Evolutionary conservation across 1,139 yeast genomes (phyloP).

Genomic region (Saccharomyces hybrid): DNA sequence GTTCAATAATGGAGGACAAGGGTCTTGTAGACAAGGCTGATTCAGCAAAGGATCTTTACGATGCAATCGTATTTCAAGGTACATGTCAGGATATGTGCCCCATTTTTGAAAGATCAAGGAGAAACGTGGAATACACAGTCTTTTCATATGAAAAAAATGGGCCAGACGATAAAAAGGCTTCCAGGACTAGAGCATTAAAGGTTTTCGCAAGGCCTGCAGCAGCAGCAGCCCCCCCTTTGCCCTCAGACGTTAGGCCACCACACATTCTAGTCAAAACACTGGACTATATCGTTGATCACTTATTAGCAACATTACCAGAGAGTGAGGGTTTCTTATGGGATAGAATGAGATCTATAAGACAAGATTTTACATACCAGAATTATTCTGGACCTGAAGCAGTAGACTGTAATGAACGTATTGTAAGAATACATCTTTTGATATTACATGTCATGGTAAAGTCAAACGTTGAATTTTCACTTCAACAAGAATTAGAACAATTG

Average conservation of each 20-base stretch:
- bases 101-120: constrained; percentile 77
- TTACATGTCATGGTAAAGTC: constrained; percentile 82
- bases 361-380: constrained; percentile 94
- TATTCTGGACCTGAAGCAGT: constrained; percentile 90
- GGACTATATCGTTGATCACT: constrained; percentile 57
- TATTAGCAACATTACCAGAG: constrained; percentile 64
- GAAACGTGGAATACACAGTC: constrained; percentile 84
- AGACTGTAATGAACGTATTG: constrained; percentile 87
- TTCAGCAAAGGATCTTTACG: constrained; percentile 68
- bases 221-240: constrained; percentile 96
- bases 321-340: constrained; percentile 94
- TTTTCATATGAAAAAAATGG: constrained; percentile 64
- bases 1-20: constrained; percentile 68
- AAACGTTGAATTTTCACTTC: constrained; percentile 75
- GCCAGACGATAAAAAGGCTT: constrained; percentile 52
- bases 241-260: constrained; percentile 96
- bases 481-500: constrained; percentile 91
- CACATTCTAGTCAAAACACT: constrained; percentile 56
- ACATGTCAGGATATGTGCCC: constrained; percentile 95
- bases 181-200: constrained; percentile 64
- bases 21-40: constrained; percentile 89
- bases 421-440: constrained; percentile 74
- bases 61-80: constrained; percentile 83
- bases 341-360: constrained; percentile 93
- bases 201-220: constrained; percentile 97